Percentiles rank a stretch among this genome's conserved stretches.
phyloP scores from a whole-genome alignment of 495 filamentous ascomycete genomes.

The Neurospora sp. region DNA sequence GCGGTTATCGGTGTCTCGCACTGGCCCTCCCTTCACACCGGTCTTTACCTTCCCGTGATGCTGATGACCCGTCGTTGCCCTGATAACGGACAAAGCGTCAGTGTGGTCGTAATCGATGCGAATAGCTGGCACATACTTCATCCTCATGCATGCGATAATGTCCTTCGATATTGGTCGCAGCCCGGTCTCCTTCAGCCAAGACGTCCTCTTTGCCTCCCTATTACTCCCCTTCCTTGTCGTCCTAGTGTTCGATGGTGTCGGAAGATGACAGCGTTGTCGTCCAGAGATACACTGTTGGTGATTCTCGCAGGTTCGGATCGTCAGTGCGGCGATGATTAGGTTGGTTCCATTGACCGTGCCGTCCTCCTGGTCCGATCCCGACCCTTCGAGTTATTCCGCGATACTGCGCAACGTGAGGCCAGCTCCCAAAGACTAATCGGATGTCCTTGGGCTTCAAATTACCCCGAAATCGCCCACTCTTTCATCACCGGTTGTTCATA shows the following conservation, averaged over 20 bases:
- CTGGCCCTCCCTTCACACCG: background rate
- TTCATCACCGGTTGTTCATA: background rate
- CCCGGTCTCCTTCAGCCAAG: background rate
- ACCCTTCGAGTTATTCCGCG: background rate
- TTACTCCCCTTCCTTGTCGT: background rate
- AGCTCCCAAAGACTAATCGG: background rate
- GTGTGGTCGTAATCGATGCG: background rate
- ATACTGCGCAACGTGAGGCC: background rate
- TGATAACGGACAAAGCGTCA: background rate
- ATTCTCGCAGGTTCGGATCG: background rate
- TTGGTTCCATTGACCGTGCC: background rate
- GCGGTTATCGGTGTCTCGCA: background rate
- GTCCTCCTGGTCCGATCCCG: background rate
- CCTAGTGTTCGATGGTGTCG: background rate
- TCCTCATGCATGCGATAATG: background rate
- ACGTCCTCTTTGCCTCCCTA: background rate
- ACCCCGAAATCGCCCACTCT: background rate
- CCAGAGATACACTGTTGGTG: background rate
- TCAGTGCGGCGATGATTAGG: background rate
- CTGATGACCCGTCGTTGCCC: background rate
- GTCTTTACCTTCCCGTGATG: background rate
- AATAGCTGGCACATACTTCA: background rate
- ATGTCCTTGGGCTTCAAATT: background rate
- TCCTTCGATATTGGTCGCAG: background rate
- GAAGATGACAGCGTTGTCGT: background rate